A percentile compares a stretch with the other conserved stretches of the same genome.
Conservation (phyloP, 2,329 filamentous ascomycete species). For the Chrysoporthe puriensis region DNA sequence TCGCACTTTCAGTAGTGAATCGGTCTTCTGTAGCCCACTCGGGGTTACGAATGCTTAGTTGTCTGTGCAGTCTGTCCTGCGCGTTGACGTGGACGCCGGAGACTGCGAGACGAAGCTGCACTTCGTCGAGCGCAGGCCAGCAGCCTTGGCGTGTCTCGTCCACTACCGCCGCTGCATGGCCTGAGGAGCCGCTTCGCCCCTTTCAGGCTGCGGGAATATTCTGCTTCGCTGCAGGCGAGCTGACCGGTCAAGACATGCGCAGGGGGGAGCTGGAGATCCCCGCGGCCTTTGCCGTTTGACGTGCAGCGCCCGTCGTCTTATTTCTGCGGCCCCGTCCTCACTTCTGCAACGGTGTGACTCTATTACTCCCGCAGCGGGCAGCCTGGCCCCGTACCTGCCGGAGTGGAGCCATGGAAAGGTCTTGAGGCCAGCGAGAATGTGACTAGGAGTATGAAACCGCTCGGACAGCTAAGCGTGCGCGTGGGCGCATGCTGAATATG, state of each 20-base stretch:
- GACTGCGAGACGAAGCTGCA: background rate
- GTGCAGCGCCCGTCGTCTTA: background rate
- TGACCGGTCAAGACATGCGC: background rate
- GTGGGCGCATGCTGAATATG: background rate
- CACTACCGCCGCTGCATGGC: background rate
- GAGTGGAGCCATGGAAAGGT: background rate
- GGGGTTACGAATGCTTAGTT: background rate
- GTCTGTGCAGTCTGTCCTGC: constrained; percentile 5
- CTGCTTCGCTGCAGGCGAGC: background rate
- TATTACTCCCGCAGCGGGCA: background rate
- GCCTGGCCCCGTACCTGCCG: background rate
- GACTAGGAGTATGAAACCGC: too few relatives aligned
- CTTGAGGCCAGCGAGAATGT: background rate
- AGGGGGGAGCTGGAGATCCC: background rate
- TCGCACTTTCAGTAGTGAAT: background rate
- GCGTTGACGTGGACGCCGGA: constrained; percentile 12
- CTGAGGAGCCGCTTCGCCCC: background rate
- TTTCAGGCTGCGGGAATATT: too few relatives aligned
- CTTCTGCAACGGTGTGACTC: too few relatives aligned
- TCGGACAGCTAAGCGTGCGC: background rate
- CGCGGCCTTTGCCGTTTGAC: background rate
- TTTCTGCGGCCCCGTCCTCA: too few relatives aligned
- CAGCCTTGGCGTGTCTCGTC: background rate
- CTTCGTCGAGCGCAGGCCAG: background rate
- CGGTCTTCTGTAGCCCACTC: background rate